Evolutionary conservation across 1,139 yeast genomes (phyloP).

Genomic region (Hyphopichia fennica): DNA sequence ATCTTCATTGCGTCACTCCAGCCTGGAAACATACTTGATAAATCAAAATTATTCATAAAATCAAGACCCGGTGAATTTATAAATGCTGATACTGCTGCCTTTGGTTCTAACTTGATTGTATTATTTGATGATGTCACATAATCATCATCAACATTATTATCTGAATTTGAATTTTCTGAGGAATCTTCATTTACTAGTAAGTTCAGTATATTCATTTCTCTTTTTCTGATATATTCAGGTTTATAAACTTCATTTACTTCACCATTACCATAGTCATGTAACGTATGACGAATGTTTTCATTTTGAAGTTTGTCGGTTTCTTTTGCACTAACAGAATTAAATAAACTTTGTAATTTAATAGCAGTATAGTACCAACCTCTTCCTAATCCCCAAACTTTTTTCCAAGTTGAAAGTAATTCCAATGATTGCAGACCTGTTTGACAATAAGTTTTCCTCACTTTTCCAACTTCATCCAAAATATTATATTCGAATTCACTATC

Average conservation of each 20-base stretch:
- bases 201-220: conserved; percentile 18
- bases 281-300: conserved; percentile 21
- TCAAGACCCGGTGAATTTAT: conserved; percentile 17
- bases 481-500: background rate
- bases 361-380: conserved; percentile 24
- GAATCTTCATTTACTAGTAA: conserved; percentile 12
- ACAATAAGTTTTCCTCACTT: conserved; percentile 17
- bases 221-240: conserved; percentile 13
- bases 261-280: conserved; percentile 29
- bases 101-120: background rate
- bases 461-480: conserved; percentile 7
- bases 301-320: conserved; percentile 14
- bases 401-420: conserved; percentile 20
- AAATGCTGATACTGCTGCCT: background rate
- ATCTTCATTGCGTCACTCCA: conserved; percentile 18
- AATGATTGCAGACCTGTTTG: conserved; percentile 18
- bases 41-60: conserved; percentile 19
- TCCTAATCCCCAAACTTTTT: conserved; percentile 25
- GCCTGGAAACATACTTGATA: conserved; percentile 21
- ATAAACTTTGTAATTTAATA: conserved; percentile 17
- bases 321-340: conserved; percentile 15
- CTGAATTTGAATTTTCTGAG: background rate
- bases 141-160: background rate
- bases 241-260: conserved; percentile 19
- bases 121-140: background rate